Conservation (phyloP, 257 asterid species). For the Jacaranda mimosifolia region DNA sequence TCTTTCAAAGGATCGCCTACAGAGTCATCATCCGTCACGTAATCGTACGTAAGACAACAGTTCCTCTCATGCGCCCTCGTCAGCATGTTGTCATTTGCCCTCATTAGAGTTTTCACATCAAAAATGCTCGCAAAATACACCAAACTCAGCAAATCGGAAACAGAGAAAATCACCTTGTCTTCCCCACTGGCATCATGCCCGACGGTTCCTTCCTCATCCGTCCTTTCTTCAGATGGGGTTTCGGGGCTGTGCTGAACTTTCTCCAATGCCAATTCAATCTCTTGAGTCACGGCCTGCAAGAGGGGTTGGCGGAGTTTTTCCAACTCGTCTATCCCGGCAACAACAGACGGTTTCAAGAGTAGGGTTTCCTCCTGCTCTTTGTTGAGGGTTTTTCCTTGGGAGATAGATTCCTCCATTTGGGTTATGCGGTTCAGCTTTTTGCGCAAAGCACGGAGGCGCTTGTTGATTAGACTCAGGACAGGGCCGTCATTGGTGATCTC, state of each 20-base stretch:
- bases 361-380: conserved; percentile 87
- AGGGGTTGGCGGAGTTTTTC: conserved; percentile 79
- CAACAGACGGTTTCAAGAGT: conserved; percentile 64
- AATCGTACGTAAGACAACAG: conserved; percentile 85
- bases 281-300: conserved; percentile 69
- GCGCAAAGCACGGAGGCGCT: conserved; percentile 81
- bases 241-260: conserved; percentile 31
- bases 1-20: conserved; percentile 70
- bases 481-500: conserved; percentile 72
- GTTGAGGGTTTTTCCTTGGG: conserved; percentile 74
- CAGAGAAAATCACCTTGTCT: conserved; percentile 33
- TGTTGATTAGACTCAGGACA: conserved; percentile 71
- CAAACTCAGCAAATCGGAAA: conserved; percentile 72
- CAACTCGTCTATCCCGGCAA: conserved; percentile 78
- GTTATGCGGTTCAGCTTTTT: conserved; percentile 75
- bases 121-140: conserved; percentile 78
- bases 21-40: conserved; percentile 80
- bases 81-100: conserved; percentile 59
- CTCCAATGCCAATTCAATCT: conserved; percentile 56
- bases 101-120: conserved; percentile 69
- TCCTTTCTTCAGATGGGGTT: not conserved
- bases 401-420: conserved; percentile 79
- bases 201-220: conserved; percentile 34
- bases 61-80: conserved; percentile 85
- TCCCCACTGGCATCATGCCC: conserved; percentile 38